Base-by-base conservation (phyloP, 345 rosid genomes). In the Linum usitatissimum region DNA sequence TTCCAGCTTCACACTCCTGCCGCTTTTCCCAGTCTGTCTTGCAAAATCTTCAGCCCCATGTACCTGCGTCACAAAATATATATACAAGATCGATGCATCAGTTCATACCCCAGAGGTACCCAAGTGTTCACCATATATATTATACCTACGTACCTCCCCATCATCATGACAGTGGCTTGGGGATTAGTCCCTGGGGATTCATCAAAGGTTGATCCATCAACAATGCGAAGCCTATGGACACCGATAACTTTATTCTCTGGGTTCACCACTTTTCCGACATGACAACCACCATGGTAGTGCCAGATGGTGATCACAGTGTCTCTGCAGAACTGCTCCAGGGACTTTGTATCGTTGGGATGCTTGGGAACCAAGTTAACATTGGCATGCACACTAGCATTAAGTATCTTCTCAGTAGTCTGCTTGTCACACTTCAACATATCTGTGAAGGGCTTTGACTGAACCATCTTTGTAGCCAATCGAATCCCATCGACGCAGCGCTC, bases 131-230 rank as follows among this genome's bases (percentile, higher is more conserved):
- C 8, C 5, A 34, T 34, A 34, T 34, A 34, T 34, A 34, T 34
- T 34, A 34, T 34, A 23, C 28, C 28, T 23, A 23, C 63, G 57
- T 81, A 90, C 99, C 99, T 93, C 65, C 99, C 99, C 92, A 94
- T 82, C 97, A 90, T 94, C 86, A 94, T 67, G 73, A 94, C 75
- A 0, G 99, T 94, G 69, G 77, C 99, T 67, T 94, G 99, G 68
- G 99, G 97, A 78, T 94, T 94, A 61, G 99, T 90, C 57, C 99
- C 99, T 0, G 99, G 99, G 19, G 99, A 90, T 64, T 81, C 83
- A 9, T 68, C 61, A 61, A 82, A 90, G 6, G 83, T 81, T 0
- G 99, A 94, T 5, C 91, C 96, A 73, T 94, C 99, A 9, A 94
- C 81, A 18, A 90, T 71, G 6, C 97, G 81, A 54, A 94, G 92